Conservation (phyloP, 192 early-diverging fungal genomes). For the Coemansia sp. region DNA sequence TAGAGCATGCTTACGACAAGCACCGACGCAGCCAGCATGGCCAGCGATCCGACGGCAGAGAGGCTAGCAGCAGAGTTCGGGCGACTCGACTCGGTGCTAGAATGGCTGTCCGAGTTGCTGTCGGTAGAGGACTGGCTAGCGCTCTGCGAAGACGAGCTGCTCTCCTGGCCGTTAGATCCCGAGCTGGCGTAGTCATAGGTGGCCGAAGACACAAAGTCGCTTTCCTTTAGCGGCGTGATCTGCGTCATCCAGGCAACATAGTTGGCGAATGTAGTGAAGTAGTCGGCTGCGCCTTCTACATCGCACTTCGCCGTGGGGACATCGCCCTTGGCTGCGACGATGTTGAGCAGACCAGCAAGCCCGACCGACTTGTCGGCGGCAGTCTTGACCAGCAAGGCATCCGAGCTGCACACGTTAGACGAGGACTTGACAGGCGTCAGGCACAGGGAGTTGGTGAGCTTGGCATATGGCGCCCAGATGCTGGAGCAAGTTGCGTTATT, state of each 20-base stretch:
- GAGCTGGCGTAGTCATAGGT: slow-evolving; percentile 24
- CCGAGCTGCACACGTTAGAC: slow-evolving; percentile 44
- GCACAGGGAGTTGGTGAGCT: slow-evolving; percentile 54
- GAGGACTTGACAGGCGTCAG: slow-evolving; percentile 29
- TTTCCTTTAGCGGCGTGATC: slow-evolving; percentile 37
- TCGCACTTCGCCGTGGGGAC: slow-evolving; percentile 33
- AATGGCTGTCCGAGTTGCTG: slow-evolving; percentile 6
- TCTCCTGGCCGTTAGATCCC: slow-evolving; percentile 2
- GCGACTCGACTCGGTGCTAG: slow-evolving; percentile 13
- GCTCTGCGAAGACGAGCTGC: neutral
- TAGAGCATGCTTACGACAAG: slow-evolving; percentile 1
- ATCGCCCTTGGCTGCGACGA: slow-evolving; percentile 37
- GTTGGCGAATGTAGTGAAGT: slow-evolving; percentile 54
- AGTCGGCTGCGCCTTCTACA: slow-evolving; percentile 25
- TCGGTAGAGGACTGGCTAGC: slow-evolving; percentile 7
- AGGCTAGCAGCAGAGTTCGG: neutral
- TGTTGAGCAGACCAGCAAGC: slow-evolving; percentile 50
- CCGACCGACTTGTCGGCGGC: slow-evolving; percentile 29
- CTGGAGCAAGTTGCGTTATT: slow-evolving; percentile 35
- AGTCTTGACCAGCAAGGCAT: slow-evolving; percentile 43
- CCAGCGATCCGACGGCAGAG: slow-evolving; percentile 8
- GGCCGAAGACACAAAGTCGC: slow-evolving; percentile 41
- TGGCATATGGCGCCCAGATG: slow-evolving; percentile 45
- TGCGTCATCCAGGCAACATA: slow-evolving; percentile 54
- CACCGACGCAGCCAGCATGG: slow-evolving; percentile 1